Base-by-base conservation (phyloP, 768 basidiomycete genomes). In the Coprinellus micaceus region DNA sequence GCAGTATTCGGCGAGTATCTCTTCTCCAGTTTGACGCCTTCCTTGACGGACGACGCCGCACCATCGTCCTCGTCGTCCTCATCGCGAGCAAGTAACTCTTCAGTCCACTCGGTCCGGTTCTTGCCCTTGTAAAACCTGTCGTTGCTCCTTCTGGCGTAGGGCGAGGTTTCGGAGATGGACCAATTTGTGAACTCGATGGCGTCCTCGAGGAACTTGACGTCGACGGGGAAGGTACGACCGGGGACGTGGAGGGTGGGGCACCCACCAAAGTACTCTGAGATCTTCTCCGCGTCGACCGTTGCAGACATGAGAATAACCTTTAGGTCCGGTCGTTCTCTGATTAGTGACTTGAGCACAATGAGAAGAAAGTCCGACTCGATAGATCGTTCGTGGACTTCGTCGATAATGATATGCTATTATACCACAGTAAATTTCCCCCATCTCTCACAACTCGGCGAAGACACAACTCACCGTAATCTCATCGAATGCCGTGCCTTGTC, bases 321-420 rank as follows among this genome's bases (percentile, higher is more conserved):
- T n/a, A 99, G 75, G 63, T 96, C 86, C 48, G 86, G 81, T 24
- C 91, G 81, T 60, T 87, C 82, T 53, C 79, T 71, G 51, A 97
- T 70, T 30, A 98, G 73, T 15, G 89, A 86, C 70, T 92, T 94
- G 52, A 99, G 78, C 4, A 98, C 92, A 61, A 98, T 93, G 29
- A 99, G 77, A 29, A 99, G 80, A 73, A 99, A 99, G 69, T 98
- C 96, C 0, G 93, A 95, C 67, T 99, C 96, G 61, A 99, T 97
- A 6, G 88, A 92, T 21, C 96, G 86, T 74, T 99, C 96, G 64
- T 99, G 96, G 46, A 97, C 92, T 75, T 99, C 96, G 62, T 99
- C 96, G 41, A 98, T 88, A 57, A 99, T 88, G 66, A 99, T 86
- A 65, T 97, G 94, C 91, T 94, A 52, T n/a, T n/a, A n/a, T n/a